These are phyloP conservation scores for Hypoxylon sp. DNA, from an alignment of 2,329 filamentous ascomycete genomes.

Conservation along the genomic window DNA sequence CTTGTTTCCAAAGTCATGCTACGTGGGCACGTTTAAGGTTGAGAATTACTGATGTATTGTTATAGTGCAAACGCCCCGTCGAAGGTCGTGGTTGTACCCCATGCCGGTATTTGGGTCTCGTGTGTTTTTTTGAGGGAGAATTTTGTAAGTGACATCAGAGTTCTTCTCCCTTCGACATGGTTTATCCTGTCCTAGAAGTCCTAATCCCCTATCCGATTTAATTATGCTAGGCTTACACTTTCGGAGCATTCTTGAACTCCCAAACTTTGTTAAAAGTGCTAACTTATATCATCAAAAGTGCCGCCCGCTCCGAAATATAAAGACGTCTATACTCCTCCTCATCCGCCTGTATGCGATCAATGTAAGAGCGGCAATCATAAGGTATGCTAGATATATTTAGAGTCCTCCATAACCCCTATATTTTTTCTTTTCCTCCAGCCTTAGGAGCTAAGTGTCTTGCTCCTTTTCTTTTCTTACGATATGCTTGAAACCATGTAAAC, in stretches of 20 bases:
- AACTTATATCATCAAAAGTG: no score
- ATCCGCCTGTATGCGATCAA: no score
- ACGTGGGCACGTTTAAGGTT: background rate
- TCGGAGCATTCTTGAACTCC: no score
- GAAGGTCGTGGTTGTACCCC: background rate
- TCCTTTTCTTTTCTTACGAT: background rate
- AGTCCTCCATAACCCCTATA: background rate
- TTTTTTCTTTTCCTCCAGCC: background rate
- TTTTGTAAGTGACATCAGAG: background rate
- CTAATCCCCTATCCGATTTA: background rate
- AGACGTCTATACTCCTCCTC: no score
- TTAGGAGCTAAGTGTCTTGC: background rate
- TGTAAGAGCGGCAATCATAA: background rate
- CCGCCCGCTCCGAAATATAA: no score
- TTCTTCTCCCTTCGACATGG: no score
- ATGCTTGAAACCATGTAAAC: background rate
- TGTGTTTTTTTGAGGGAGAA: constrained; percentile 2
- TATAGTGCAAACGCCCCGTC: constrained; percentile 5
- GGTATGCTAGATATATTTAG: background rate
- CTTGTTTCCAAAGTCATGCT: background rate
- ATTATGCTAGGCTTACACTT: background rate
- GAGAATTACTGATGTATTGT: background rate
- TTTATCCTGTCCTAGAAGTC: background rate
- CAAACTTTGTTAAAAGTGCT: no score
- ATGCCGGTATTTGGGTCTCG: background rate